Evolutionary conservation across 2,329 filamentous ascomycete species (phyloP), one percentile per base, ranked within the genome.

Genomic region (Tolypocladium pustulatum): DNA sequence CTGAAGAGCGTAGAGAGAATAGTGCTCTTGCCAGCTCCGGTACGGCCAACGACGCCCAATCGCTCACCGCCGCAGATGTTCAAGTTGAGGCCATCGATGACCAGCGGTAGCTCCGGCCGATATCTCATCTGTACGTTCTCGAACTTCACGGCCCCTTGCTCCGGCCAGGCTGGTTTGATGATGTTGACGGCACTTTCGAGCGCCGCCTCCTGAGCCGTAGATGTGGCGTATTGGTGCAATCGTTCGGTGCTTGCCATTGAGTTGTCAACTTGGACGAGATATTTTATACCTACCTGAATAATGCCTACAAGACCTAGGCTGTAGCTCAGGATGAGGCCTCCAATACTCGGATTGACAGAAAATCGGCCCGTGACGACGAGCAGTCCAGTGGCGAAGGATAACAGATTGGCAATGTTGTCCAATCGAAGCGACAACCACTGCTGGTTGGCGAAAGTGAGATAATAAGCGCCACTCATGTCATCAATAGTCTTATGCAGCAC

Each of bases 211-310:
- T 96, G 88, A 63, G 96, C 91, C 6, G 97, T 82, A 64, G 90
- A 75, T 0, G 84, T 90, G 57, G 90, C 92, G 70, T 97, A 97
- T 76, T 96, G 91, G 70, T 91, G 86, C 37, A 97, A 79, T 55
- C 94, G 87, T 74, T 97, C 93, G 0, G 94, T 94, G 0, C 92
- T 87, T 71, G 97, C 97, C 93, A 97, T 97, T 68, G 91, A 91
- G 74, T 97, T 97, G 73, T 97, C 93, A 10, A 97, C 91, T 72
- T 97, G 93, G 32, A 93, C 93, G 8, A 97, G 80, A 73, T 97
- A 93, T n/a, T 93, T 85, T 22, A 97, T 90, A 0, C 91, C 93
- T 72, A 97, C 97, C 69, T 97, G 93, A 63, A 97, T 87, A 88
- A 97, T 91, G 71, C 95, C 90, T 22, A 96, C 91, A 67, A 97